phyloP scores from a whole-genome alignment of 2,329 filamentous ascomycete species.

The Cladosporium colombiae region DNA sequence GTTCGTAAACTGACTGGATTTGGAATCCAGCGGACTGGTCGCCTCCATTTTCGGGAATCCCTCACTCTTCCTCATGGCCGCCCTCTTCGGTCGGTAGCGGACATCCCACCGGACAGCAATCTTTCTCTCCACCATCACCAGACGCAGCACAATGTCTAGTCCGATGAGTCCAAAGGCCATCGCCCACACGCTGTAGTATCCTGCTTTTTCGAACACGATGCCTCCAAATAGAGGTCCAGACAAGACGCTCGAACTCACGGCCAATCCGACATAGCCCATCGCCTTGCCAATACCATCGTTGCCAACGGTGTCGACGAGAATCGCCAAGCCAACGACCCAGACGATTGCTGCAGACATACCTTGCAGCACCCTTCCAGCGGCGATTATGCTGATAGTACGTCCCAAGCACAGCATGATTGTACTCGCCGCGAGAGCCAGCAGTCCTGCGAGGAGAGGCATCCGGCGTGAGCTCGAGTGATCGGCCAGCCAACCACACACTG shows the following conservation, averaged over 20 bases:
- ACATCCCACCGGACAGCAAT: slow-evolving; percentile 37
- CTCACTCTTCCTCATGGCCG: neutral
- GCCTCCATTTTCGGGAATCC: neutral
- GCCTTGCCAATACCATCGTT: slow-evolving; percentile 62
- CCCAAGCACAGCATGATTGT: slow-evolving; percentile 69
- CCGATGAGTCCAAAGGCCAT: slow-evolving; percentile 58
- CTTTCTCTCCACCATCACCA: slow-evolving; percentile 43
- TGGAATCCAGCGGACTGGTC: neutral
- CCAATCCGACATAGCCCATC: slow-evolving; percentile 67
- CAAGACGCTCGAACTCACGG: slow-evolving; percentile 65
- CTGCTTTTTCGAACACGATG: slow-evolving; percentile 62
- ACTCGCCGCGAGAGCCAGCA: slow-evolving; percentile 62
- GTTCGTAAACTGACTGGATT: neutral
- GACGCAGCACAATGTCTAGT: slow-evolving; percentile 45
- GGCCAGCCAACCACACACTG: slow-evolving; percentile 58
- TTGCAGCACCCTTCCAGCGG: slow-evolving; percentile 67
- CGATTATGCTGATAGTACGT: slow-evolving; percentile 59
- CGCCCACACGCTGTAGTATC: slow-evolving; percentile 63
- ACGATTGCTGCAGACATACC: slow-evolving; percentile 70
- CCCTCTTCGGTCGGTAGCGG: slow-evolving; percentile 23
- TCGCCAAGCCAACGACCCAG: slow-evolving; percentile 71
- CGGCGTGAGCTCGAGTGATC: slow-evolving; percentile 65
- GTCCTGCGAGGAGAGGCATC: slow-evolving; percentile 63
- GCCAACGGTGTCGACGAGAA: slow-evolving; percentile 71
- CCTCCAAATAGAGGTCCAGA: slow-evolving; percentile 70